Evolutionary conservation across 352 stramenopile species (phyloP).

Genomic region (Pythium graminicola): DNA sequence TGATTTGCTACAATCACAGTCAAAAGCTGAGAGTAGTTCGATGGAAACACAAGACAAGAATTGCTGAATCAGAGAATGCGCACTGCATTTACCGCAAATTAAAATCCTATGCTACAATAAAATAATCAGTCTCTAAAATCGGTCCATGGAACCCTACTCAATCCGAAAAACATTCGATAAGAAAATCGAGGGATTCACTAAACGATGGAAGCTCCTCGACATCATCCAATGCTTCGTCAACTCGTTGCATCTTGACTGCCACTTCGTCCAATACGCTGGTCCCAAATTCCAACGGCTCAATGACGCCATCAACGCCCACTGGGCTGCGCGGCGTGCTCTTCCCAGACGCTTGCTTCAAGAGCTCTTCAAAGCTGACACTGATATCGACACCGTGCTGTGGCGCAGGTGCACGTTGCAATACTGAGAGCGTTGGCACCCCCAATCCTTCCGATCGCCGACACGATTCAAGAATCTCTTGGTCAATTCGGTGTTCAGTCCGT

Average conservation of each 20-base stretch:
- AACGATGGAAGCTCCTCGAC: constrained; percentile 6
- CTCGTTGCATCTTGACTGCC: neutral
- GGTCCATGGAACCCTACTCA: neutral
- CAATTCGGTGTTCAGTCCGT: constrained; percentile 20
- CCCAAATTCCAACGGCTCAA: constrained; percentile 6
- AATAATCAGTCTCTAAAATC: constrained; percentile 2
- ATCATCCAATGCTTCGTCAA: neutral
- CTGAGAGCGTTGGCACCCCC: neutral
- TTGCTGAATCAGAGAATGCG: neutral
- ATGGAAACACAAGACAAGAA: no score
- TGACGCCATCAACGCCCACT: constrained; percentile 1
- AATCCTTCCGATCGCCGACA: constrained; percentile 11
- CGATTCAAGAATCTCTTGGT: constrained; percentile 16
- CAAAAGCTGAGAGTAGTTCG: no score
- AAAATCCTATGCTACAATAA: constrained; percentile 15
- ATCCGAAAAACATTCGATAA: constrained; percentile 18
- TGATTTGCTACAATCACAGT: no score
- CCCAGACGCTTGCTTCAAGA: neutral
- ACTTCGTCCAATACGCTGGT: neutral
- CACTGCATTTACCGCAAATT: neutral
- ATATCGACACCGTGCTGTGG: neutral
- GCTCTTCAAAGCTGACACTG: constrained; percentile 12
- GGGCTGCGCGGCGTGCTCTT: constrained; percentile 5
- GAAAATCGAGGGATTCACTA: constrained; percentile 16
- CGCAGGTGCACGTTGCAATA: constrained; percentile 5